A percentile compares a stretch with the other conserved stretches of the same genome.
These are phyloP conservation scores for Sclerotinia trifoliorum DNA, from an alignment of 2,329 filamentous ascomycete species.

Conservation along the genomic window DNA sequence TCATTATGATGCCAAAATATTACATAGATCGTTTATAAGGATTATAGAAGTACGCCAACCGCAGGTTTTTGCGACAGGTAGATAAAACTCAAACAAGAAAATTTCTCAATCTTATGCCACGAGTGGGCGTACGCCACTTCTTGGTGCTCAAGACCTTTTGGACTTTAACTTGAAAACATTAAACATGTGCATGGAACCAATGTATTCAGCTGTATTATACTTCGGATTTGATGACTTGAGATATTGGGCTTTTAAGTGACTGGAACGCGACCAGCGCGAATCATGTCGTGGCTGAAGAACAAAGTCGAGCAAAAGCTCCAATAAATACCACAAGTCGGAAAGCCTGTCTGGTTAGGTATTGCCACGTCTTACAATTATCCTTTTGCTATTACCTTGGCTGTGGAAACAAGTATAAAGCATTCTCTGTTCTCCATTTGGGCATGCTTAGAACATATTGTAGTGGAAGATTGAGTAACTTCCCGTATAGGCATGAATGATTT, in stretches of 20 bases:
- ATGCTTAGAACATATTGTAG: not conserved
- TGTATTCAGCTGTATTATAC: not conserved
- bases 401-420: not conserved
- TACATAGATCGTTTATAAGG: slow-evolving; percentile 11
- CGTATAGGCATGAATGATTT: too few relatives aligned
- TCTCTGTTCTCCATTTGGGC: too few relatives aligned
- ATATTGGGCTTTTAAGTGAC: not conserved
- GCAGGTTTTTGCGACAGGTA: not conserved
- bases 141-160: not conserved
- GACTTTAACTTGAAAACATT: not conserved
- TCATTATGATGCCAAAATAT: slow-evolving; percentile 8
- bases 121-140: not conserved
- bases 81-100: slow-evolving; percentile 12
- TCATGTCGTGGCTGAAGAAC: not conserved
- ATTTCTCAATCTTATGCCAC: not conserved
- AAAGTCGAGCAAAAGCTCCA: not conserved
- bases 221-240: not conserved
- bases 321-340: not conserved
- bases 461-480: not conserved
- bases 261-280: not conserved
- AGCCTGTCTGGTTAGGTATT: not conserved
- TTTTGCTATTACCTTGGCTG: not conserved
- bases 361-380: not conserved
- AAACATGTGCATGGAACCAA: not conserved
- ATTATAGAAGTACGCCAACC: slow-evolving; percentile 14